Evolutionary conservation across 2,329 filamentous ascomycete species (phyloP).

Genomic region (Colletotrichum tabaci): DNA sequence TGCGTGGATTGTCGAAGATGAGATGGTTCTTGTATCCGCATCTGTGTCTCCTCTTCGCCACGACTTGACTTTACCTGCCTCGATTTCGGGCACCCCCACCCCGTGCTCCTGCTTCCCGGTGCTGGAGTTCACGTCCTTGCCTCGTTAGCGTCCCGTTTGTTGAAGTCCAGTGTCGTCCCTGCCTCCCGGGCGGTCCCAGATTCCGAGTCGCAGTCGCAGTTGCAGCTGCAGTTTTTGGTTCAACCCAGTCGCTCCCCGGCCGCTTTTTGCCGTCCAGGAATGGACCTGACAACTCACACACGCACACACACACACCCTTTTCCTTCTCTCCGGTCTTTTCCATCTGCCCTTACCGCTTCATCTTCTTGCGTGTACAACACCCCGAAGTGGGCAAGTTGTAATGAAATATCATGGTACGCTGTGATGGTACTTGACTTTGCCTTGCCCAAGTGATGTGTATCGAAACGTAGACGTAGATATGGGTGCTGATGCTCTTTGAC

Average conservation of each 20-base stretch:
- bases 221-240: slow-evolving; percentile 51
- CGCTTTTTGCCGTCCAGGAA: too few relatives aligned
- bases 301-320: neutral
- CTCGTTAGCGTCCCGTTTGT: slow-evolving; percentile 25
- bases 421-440: too few relatives aligned
- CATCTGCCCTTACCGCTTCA: slow-evolving; percentile 16
- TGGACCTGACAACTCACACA: too few relatives aligned
- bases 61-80: slow-evolving; percentile 8
- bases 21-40: neutral
- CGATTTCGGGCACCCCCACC: slow-evolving; percentile 33
- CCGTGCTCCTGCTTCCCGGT: slow-evolving; percentile 20
- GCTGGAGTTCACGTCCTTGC: slow-evolving; percentile 20
- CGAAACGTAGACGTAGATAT: neutral
- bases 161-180: slow-evolving; percentile 10
- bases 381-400: too few relatives aligned
- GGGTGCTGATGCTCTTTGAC: slow-evolving; percentile 17
- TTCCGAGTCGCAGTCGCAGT: slow-evolving; percentile 56
- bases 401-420: too few relatives aligned
- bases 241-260: neutral
- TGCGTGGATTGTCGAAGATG: neutral
- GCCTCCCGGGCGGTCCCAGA: slow-evolving; percentile 17
- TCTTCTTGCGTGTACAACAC: neutral
- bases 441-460: neutral
- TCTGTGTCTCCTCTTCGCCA: neutral
- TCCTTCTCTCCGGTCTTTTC: neutral